phyloP scores from a whole-genome alignment of 768 basidiomycete species.

The Suillus hirtellus region DNA sequence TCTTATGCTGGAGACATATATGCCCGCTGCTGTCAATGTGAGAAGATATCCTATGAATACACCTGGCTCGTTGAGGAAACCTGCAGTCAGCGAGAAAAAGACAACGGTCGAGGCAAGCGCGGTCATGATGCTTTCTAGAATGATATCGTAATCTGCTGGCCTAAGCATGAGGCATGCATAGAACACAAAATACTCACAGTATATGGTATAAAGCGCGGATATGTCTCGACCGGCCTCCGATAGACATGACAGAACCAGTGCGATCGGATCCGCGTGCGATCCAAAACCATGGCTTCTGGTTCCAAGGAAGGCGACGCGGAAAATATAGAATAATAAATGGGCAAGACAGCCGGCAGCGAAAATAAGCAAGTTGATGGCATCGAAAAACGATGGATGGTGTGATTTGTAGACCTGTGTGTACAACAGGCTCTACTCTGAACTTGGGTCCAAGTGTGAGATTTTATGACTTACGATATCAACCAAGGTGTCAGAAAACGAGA shows the following conservation, averaged over 20 bases:
- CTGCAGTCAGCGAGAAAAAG: neutral
- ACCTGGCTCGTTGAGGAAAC: neutral
- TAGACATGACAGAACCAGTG: conserved; percentile 7
- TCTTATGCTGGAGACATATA: neutral
- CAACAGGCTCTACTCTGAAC: neutral
- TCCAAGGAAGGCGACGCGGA: conserved; percentile 9
- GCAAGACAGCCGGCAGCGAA: conserved; percentile 26
- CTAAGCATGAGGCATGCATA: conserved; percentile 4
- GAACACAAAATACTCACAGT: conserved; percentile 20
- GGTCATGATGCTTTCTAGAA: conserved; percentile 26
- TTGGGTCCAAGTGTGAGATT: conserved; percentile 6
- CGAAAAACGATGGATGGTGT: conserved; percentile 18
- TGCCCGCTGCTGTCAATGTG: neutral
- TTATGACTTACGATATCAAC: conserved; percentile 25
- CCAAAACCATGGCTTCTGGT: conserved; percentile 1
- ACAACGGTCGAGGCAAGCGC: conserved; percentile 22
- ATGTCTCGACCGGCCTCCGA: conserved; percentile 23
- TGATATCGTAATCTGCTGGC: conserved; percentile 31
- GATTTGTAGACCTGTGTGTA: conserved; percentile 24
- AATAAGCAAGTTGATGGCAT: conserved; percentile 25
- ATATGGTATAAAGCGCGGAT: conserved; percentile 22
- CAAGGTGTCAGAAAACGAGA: conserved; percentile 22
- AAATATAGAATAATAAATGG: conserved; percentile 18
- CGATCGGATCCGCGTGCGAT: neutral
- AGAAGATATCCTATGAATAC: neutral